Evolutionary conservation across 2,329 filamentous ascomycete species (phyloP).

Genomic region (Beauveria scarabaeidicola): DNA sequence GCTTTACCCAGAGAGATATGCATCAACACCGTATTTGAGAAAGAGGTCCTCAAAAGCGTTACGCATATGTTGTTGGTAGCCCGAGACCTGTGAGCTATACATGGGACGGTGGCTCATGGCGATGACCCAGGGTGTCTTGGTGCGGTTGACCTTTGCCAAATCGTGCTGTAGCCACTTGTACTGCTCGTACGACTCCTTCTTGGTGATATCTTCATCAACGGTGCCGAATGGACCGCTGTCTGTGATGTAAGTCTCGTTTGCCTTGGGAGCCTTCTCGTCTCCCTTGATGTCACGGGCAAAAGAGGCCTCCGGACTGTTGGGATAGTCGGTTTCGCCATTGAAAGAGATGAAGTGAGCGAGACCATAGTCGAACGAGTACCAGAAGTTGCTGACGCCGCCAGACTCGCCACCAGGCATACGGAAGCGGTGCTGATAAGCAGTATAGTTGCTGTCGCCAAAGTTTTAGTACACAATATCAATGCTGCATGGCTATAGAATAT

Average conservation of each 20-base stretch:
- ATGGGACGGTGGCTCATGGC: conserved; percentile 41
- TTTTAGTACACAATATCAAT: neutral
- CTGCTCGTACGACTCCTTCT: conserved; percentile 36
- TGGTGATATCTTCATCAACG: conserved; percentile 30
- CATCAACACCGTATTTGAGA: conserved; percentile 36
- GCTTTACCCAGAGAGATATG: conserved; percentile 27
- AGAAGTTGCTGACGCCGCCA: conserved; percentile 42
- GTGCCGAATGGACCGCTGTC: conserved; percentile 41
- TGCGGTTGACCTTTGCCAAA: conserved; percentile 34
- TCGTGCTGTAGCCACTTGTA: conserved; percentile 39
- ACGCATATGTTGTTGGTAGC: conserved; percentile 35
- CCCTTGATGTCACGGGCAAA: conserved; percentile 34
- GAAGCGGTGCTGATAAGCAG: conserved; percentile 43
- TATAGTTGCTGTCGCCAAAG: conserved; percentile 31
- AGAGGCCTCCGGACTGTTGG: conserved; percentile 36
- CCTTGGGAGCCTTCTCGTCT: conserved; percentile 30
- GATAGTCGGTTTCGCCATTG: conserved; percentile 41
- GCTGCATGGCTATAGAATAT: neutral
- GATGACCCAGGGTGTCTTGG: conserved; percentile 40
- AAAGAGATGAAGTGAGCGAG: conserved; percentile 42
- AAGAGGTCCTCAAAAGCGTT: conserved; percentile 37
- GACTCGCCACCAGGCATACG: conserved; percentile 39
- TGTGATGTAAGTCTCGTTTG: conserved; percentile 35
- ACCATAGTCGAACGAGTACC: conserved; percentile 47
- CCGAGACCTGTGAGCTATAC: conserved; percentile 35